Base-by-base conservation (phyloP, 345 rosid genomes). In the Salix brachista region DNA sequence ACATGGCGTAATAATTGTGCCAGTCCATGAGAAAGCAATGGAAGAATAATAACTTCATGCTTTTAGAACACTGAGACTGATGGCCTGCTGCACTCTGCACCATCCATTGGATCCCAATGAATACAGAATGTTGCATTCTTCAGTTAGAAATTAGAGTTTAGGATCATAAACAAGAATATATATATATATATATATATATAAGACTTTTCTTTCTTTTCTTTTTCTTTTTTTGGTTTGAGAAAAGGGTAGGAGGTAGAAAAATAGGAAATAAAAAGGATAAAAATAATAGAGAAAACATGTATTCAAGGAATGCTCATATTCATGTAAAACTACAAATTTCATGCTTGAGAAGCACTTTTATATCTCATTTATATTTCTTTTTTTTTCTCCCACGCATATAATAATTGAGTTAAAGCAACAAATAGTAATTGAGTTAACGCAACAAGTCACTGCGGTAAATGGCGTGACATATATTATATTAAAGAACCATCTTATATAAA, bases 401-500 rank as follows among this genome's bases (percentile, higher is more conserved):
- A 5, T 48, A 16, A 48, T 48, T 48, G 54, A 48, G 18, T 48
- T 48, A 48, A 4, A 48, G 52, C 52, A 16, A 48, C 5, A 48
- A 32, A 32, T 32, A 32, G 34, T 32, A 32, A 32, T 32, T 32
- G 34, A 32, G 36, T 34, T 30, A 30, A 30, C 0, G 0, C 32
- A 30, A 30, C 32, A 30, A 46, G 52, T 1, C 52, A 46, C 54
- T 48, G 16, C 5, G 21, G 54, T 48, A 1, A 48, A 48, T 48
- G 17, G 21, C 54, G 0, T 4, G 46, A 41, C 13, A 41, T 1
- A 41, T 1, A 41, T 41, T 1, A 46, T 34, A 4, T 34, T 34
- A 34, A 34, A 0, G 6, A 34, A 34, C 0, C 1, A 4, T 34
- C 0, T 34, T 0, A 34, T 34, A 0, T 34, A 34, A 34, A 34